A percentile compares a stretch with the other conserved stretches of the same genome.
phyloP scores from a whole-genome alignment of 441 rosid genomes.

The Corymbia calophylla region DNA sequence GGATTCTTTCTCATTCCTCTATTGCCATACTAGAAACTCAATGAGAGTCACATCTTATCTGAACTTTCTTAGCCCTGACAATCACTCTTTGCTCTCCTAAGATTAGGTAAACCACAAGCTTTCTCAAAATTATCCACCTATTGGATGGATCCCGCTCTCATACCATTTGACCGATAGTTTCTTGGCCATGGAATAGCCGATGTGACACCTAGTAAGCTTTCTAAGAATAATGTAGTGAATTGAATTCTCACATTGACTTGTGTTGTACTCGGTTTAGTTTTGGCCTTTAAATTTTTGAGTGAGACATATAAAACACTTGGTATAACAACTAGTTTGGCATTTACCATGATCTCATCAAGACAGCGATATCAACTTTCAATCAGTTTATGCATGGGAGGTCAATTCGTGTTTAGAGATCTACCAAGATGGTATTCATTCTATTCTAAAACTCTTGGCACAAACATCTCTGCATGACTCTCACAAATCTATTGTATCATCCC shows the following conservation, averaged over 20 bases:
- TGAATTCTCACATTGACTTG: fast-evolving
- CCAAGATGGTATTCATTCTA: background rate
- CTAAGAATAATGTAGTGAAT: background rate
- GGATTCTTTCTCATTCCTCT: fast-evolving
- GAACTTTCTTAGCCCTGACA: background rate
- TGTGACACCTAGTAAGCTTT: background rate
- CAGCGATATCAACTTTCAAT: fast-evolving
- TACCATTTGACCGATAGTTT: background rate
- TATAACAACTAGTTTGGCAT: background rate
- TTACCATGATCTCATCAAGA: background rate
- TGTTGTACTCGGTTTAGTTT: fast-evolving
- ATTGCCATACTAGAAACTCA: background rate
- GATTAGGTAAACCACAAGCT: background rate
- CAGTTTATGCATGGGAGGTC: background rate
- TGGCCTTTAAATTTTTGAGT: background rate
- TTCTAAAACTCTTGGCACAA: background rate
- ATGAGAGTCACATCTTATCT: fast-evolving
- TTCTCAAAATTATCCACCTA: background rate
- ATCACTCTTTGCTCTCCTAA: background rate
- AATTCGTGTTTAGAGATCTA: fast-evolving
- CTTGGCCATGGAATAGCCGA: fast-evolving
- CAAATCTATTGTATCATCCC: background rate
- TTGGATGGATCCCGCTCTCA: background rate
- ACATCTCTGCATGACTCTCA: background rate
- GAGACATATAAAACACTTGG: background rate